Base-by-base conservation (phyloP, 2,329 filamentous ascomycete genomes). In the Trichoderma cornu-damae region DNA sequence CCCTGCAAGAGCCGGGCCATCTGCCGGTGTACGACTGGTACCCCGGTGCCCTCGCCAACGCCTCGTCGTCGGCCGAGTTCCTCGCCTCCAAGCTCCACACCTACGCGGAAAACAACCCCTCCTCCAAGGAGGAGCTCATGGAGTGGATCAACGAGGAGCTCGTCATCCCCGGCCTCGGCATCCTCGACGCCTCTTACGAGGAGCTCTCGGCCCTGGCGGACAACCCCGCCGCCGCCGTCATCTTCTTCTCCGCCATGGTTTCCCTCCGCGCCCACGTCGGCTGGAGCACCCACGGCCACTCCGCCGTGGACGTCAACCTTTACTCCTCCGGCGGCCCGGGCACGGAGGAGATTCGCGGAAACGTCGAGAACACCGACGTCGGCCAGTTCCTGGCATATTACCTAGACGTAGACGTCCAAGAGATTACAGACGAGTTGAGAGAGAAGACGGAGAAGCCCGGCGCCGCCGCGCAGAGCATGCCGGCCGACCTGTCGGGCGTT, bases 251-350 rank as follows among this genome's bases (percentile, higher is more conserved):
- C 0, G 86, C 90, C 67, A 93, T 99, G 77, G 83, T 97, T 64
- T 96, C 89, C 64, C 81, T 88, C 4, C 84, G 94, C 60, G 89
- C 92, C 1, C 90, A 96, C 68, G 83, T 96, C 42, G 95, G 94
- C 12, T 99, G 94, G 94, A 87, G 83, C 62, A 96, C 92, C 0
- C 93, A 96, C 70, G 94, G 94, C 26, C 94, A 99, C 74, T 88
- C 87, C 18, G 94, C 87, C 51, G 91, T 94, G 6, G 94, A 99
- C 69, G 94, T 99, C 48, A 99, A 99, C 72, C 90, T 99, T 63
- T 99, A 97, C 74, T 87, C 89, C 52, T 92, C 88, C 0, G 79
- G 79, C 44, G 85, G 89, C 3, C 79, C 82, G 0, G 79, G 82
- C 35, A 82, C 86, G 0, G 79, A 82, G 42, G 77, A 80, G 12